phyloP scores from a whole-genome alignment of 1,284 basidiomycete genomes.

The Nidula niveotomentosa region DNA sequence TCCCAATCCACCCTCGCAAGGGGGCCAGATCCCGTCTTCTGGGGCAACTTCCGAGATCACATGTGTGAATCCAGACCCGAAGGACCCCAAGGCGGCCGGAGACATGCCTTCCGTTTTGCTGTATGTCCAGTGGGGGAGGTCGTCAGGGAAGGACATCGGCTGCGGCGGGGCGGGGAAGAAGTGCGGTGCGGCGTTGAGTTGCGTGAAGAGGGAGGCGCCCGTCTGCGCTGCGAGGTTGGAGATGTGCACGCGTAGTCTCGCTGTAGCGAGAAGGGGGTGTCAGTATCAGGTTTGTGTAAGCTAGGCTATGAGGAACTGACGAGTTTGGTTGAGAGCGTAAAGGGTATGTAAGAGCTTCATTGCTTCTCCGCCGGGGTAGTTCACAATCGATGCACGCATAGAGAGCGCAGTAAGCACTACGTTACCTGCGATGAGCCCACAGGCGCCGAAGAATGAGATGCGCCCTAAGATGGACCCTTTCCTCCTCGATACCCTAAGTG shows the following conservation, averaged over 20 bases:
- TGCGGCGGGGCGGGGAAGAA: constrained; percentile 14
- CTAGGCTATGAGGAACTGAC: constrained; percentile 21
- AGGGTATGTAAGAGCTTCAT: constrained; percentile 62
- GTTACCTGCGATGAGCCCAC: constrained; percentile 54
- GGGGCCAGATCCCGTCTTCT: constrained; percentile 9
- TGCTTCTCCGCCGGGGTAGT: constrained; percentile 92
- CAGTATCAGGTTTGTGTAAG: neutral
- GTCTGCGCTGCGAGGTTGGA: constrained; percentile 87
- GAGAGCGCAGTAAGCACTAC: constrained; percentile 48
- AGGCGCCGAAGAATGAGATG: constrained; percentile 40
- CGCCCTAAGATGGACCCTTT: constrained; percentile 44
- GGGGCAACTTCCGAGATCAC: constrained; percentile 48
- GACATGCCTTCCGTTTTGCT: constrained; percentile 76
- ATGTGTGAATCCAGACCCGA: constrained; percentile 50
- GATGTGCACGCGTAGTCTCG: constrained; percentile 65
- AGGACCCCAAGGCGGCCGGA: constrained; percentile 36
- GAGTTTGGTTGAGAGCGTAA: constrained; percentile 25
- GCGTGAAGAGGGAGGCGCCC: constrained; percentile 88
- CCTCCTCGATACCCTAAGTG: constrained; percentile 39
- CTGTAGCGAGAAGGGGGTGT: constrained; percentile 11
- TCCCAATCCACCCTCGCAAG: constrained; percentile 33
- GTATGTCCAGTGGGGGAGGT: constrained; percentile 56
- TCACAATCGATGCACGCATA: constrained; percentile 63
- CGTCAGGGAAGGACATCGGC: no score
- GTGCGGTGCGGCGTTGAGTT: constrained; percentile 61